Base-by-base conservation (phyloP, 768 basidiomycete species). In the Termitomyces sp. region DNA sequence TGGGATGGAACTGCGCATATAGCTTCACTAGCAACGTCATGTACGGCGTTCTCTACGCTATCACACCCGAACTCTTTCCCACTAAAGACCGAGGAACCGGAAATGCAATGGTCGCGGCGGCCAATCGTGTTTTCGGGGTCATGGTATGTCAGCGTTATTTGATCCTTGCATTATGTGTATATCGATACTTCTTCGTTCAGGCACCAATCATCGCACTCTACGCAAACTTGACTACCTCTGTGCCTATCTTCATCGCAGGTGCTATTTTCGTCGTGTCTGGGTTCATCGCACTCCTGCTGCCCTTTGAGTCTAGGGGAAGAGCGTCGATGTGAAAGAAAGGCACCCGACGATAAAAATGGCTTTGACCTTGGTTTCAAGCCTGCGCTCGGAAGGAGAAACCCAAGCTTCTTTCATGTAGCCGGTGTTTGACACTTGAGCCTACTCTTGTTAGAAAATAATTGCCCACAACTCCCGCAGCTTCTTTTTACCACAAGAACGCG, bases 1-100 rank as follows among this genome's bases (percentile, higher is more conserved):
- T 92, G 28, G 90, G 85, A 51, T 92, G 90, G 90, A 91, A 92
- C 72, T 92, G 89, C 68, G 89, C 82, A 9, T 90, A 89, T 64
- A 79, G 76, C n/a, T 88, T 88, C 68, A 80, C 73, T 63, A 85
- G 82, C 57, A 87, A 86, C 66, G 83, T 87, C 63, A 91, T 90
- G 89, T 91, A 88, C 55, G 88, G 90, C 7, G 88, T 91, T 2
- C 66, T 91, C 46, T 90, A 89, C 66, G 87, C 88, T 18, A 71
- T 88, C 53, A 84, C 89, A 0, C 83, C 88, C 0, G 88, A 91
- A 70, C 76, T 88, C 5, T 89, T 90, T 70, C 85, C 88, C 12
- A 85, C 86, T 36, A 88, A 88, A 68, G 83, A 90, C 70, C 78
- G 89, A 39, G 89, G 89, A 0, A 91, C 89, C 0, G 89, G 89